phyloP scores from a whole-genome alignment of 768 basidiomycete genomes.

The Lactarius deliciosus region DNA sequence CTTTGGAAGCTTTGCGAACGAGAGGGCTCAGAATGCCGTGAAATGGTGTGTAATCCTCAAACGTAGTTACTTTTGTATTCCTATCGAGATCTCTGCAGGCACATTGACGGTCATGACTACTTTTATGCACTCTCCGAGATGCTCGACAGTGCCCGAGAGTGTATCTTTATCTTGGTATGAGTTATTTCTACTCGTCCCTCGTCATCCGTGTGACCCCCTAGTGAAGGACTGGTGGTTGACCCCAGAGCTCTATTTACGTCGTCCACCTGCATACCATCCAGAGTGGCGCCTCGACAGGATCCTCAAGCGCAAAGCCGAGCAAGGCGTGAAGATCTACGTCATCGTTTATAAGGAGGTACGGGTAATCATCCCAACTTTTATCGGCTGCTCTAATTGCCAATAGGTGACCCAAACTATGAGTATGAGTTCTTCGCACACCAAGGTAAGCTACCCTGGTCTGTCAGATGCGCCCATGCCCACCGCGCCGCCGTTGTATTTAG shows the following conservation, averaged over 20 bases:
- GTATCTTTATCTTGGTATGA: constrained; percentile 81
- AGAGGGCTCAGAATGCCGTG: constrained; percentile 66
- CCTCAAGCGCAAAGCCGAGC: constrained; percentile 81
- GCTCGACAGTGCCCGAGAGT: constrained; percentile 77
- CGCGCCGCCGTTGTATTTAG: constrained; percentile 37
- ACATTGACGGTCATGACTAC: constrained; percentile 95
- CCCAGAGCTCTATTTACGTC: constrained; percentile 91
- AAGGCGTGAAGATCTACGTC: constrained; percentile 91
- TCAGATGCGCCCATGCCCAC: background rate
- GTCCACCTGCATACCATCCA: constrained; percentile 80
- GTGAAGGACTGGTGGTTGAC: constrained; percentile 88
- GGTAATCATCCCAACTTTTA: background rate
- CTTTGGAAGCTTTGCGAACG: constrained; percentile 79
- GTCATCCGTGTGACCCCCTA: background rate
- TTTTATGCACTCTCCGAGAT: constrained; percentile 93
- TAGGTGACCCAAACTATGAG: constrained; percentile 89
- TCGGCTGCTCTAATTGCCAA: background rate
- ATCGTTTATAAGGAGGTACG: constrained; percentile 92
- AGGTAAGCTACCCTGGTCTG: constrained; percentile 39
- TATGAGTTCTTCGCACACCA: constrained; percentile 86
- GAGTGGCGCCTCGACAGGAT: constrained; percentile 89
- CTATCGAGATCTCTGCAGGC: constrained; percentile 44
- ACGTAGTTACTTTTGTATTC: background rate
- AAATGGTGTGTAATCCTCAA: constrained; percentile 66
- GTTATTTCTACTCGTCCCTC: background rate